Percentiles rank a stretch among this genome's conserved stretches.
Evolutionary conservation across 495 filamentous ascomycete species (phyloP).

Genomic region (Podospora pseudopauciseta): DNA sequence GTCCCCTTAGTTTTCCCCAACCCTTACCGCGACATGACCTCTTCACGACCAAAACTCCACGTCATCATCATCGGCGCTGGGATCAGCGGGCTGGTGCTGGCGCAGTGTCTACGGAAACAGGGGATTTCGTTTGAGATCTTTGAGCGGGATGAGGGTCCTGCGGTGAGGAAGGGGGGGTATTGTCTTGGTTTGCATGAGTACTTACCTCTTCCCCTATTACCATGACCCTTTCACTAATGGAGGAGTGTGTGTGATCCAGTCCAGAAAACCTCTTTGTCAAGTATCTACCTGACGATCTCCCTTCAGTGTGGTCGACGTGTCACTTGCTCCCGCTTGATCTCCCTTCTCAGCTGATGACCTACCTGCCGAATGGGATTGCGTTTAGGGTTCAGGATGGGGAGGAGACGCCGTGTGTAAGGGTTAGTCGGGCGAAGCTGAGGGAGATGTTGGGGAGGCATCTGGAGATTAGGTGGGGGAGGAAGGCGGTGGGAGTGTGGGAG

Average conservation of each 20-base stretch:
- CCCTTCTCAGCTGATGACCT: constrained; percentile 44
- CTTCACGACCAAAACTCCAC: constrained; percentile 10
- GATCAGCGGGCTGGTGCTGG: constrained; percentile 47
- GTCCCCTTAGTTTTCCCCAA: too few relatives aligned
- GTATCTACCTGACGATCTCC: constrained; percentile 24
- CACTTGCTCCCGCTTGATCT: constrained; percentile 45
- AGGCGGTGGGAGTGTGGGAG: constrained; percentile 26
- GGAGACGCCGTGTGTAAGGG: constrained; percentile 43
- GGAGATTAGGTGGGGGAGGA: constrained; percentile 37
- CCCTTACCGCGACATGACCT: not conserved
- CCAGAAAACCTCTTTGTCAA: constrained; percentile 29
- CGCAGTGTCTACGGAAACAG: constrained; percentile 45
- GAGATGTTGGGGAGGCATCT: constrained; percentile 31
- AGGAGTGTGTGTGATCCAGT: constrained; percentile 28
- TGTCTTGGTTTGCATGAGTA: constrained; percentile 55
- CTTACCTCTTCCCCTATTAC: not conserved
- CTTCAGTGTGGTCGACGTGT: constrained; percentile 14
- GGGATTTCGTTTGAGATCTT: constrained; percentile 50
- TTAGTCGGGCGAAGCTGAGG: constrained; percentile 39
- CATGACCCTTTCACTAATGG: not conserved
- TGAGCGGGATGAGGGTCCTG: constrained; percentile 36
- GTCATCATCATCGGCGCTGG: constrained; percentile 47
- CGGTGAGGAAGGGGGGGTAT: constrained; percentile 47
- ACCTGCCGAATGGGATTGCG: constrained; percentile 13
- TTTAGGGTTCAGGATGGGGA: constrained; percentile 25